These are phyloP conservation scores for Candida glucosophila DNA, from an alignment of 1,139 yeast species.

Conservation along the genomic window DNA sequence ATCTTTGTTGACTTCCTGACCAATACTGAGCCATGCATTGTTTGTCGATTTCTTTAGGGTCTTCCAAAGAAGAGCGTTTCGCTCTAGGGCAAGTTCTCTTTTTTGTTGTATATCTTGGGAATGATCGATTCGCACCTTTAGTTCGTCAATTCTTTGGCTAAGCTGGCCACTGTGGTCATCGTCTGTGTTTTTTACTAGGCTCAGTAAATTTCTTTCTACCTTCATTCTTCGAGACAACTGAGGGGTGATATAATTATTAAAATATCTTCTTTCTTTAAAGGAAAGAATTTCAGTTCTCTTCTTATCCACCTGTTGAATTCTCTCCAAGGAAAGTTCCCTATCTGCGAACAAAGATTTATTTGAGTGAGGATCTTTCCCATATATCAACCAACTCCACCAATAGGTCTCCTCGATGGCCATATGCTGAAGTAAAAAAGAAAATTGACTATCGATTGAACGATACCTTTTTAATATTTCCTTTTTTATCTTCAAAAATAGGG, in stretches of 20 bases:
- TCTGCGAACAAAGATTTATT: constrained; percentile 22
- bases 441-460: constrained; percentile 17
- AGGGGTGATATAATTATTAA: constrained; percentile 37
- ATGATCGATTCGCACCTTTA: neutral
- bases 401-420: constrained; percentile 20
- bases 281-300: constrained; percentile 16
- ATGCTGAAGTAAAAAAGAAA: constrained; percentile 20
- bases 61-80: constrained; percentile 25
- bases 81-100: constrained; percentile 13
- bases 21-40: constrained; percentile 13
- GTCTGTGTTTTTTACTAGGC: constrained; percentile 6
- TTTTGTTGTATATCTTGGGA: constrained; percentile 5
- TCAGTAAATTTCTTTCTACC: constrained; percentile 21
- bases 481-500: constrained; percentile 17
- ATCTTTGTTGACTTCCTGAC: constrained; percentile 9
- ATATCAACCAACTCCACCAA: constrained; percentile 39
- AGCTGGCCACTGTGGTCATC: constrained; percentile 4
- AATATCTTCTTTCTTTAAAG: constrained; percentile 26
- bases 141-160: constrained; percentile 3
- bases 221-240: constrained; percentile 36
- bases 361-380: constrained; percentile 26
- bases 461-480: constrained; percentile 16
- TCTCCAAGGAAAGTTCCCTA: constrained; percentile 13
- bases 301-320: constrained; percentile 12
- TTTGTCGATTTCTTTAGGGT: constrained; percentile 15